Base-by-base conservation (phyloP, 2,329 filamentous ascomycete species). In the Aspergillus tubingensis region DNA sequence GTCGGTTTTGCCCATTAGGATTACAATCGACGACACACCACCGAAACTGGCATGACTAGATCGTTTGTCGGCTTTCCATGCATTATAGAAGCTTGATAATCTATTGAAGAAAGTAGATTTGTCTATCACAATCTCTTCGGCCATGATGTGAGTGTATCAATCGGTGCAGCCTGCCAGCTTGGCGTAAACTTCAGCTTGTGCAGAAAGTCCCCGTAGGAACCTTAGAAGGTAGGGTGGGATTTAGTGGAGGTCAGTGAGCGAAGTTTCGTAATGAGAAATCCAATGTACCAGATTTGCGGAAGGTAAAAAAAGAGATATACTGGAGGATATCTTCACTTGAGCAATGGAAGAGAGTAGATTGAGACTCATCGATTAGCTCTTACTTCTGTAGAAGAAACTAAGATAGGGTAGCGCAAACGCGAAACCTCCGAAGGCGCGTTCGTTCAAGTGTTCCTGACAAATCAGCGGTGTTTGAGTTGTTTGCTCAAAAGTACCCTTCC, bases 51-150 rank as follows among this genome's bases (percentile, higher is more conserved):
- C 84, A 81, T 96, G 91, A 75, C 90, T 91, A 64, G 89, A 86
- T 74, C 93, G 90, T 82, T 96, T 94, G 83, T 98, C 94, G 71
- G 91, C 88, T 83, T 96, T 98, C 95, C 96, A 99, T 80, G 92
- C 88, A 70, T 91, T 88, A 75, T 93, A 86, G 72, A 99, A 90
- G 74, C 90, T 89, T 68, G 89, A 89, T 68, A 98, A 85, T 74
- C 95, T 93, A 82, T 95, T 93, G 79, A 96, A 93, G 82, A 99
- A 99, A 76, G 88, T 83, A 78, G 90, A 89, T 82, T 89, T 91
- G 83, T 98, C 93, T 82, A 99, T 97, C 81, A 91, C 91, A 81
- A 99, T 96, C 80, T 96, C 91, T 73, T 88, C 86, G 69, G 84
- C 84, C 87, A 89, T 89, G 53, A 49, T 71, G 66, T 56, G 30